These are phyloP conservation scores for Comarum palustre DNA, from an alignment of 306 rosid genomes.

Conservation along the genomic window DNA sequence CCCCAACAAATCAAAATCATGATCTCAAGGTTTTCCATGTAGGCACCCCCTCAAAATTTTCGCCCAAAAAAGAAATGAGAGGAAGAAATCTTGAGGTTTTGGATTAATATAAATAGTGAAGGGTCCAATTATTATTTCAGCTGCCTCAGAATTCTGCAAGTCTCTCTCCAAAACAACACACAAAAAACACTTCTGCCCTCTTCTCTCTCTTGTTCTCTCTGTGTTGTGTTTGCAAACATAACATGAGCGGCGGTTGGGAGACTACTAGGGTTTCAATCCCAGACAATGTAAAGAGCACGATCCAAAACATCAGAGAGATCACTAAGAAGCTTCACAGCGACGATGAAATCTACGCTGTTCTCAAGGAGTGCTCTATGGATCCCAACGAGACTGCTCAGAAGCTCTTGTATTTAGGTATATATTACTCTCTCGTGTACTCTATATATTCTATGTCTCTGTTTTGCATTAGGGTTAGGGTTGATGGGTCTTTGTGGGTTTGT, in stretches of 20 bases:
- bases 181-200: background rate
- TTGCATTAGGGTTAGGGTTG: conserved; percentile 17
- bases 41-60: background rate
- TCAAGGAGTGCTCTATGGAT: conserved; percentile 75
- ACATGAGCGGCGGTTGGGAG: conserved; percentile 58
- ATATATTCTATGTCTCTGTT: background rate
- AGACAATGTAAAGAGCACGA: conserved; percentile 46
- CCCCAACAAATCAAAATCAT: conserved; percentile 3
- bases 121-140: background rate
- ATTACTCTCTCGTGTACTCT: background rate
- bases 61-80: background rate
- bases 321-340: conserved; percentile 78
- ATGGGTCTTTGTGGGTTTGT: conserved; percentile 8
- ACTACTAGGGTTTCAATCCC: conserved; percentile 83
- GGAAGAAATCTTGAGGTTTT: background rate
- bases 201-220: background rate
- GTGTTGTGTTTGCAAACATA: background rate
- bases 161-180: conserved; percentile 15
- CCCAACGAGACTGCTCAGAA: conserved; percentile 78
- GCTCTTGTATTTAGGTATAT: conserved; percentile 47
- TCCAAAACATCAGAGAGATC: conserved; percentile 68
- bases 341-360: conserved; percentile 76
- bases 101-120: conserved; percentile 6
- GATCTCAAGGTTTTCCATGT: conserved; percentile 1
- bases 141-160: conserved; percentile 6